These are phyloP conservation scores for Theileria parva DNA, from an alignment of 169 alveolate species.

Conservation along the genomic window DNA sequence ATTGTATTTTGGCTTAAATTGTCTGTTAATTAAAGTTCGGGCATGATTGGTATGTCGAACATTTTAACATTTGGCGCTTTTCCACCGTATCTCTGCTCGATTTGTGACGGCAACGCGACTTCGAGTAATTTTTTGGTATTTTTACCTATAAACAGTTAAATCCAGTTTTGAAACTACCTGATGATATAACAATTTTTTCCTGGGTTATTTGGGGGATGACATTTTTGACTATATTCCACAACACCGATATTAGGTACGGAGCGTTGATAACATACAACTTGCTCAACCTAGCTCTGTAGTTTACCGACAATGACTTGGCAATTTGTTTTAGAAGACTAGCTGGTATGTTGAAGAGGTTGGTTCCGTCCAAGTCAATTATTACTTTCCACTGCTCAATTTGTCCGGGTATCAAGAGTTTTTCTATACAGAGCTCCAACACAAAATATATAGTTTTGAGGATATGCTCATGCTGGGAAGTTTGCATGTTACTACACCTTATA, in stretches of 20 bases:
- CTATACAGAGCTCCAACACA: conserved; percentile 61
- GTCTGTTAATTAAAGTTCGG: conserved; percentile 34
- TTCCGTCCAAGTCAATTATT: conserved; percentile 68
- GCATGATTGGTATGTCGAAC: conserved; percentile 65
- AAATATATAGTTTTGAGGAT: conserved; percentile 52
- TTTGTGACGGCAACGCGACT: conserved; percentile 50
- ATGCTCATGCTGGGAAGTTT: conserved; percentile 24
- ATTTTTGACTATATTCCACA: conserved; percentile 59
- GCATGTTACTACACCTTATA: conserved; percentile 30
- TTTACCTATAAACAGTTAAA: neutral
- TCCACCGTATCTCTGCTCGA: conserved; percentile 64
- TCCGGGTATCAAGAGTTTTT: conserved; percentile 69
- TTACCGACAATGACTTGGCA: conserved; percentile 69
- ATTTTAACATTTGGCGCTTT: conserved; percentile 53
- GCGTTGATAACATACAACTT: conserved; percentile 65
- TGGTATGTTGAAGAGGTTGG: conserved; percentile 68
- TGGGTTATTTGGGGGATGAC: conserved; percentile 61
- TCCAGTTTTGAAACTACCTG: conserved; percentile 10
- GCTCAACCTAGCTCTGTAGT: conserved; percentile 61
- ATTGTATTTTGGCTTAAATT: neutral
- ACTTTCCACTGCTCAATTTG: conserved; percentile 76
- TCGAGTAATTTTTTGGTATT: conserved; percentile 60
- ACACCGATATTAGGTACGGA: conserved; percentile 58
- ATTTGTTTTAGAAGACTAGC: conserved; percentile 68
- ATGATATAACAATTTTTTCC: conserved; percentile 56